Evolutionary conservation across 257 asterid genomes (phyloP).

Genomic region (Thymus mandschuricus): DNA sequence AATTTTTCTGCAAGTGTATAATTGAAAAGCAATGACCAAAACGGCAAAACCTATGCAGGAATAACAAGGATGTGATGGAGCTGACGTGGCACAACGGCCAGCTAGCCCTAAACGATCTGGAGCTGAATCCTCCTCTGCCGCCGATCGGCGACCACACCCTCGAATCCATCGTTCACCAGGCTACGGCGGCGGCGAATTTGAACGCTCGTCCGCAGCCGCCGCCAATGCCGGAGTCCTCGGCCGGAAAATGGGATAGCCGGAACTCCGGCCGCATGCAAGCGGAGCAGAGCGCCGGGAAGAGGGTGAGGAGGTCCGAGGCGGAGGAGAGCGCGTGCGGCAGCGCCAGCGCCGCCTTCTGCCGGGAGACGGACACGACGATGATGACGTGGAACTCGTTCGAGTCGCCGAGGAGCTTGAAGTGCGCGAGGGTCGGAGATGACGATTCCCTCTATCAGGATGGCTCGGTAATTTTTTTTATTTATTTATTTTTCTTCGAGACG

Average conservation of each 20-base stretch:
- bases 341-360: slow-evolving; percentile 49
- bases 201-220: neutral
- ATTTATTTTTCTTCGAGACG: no score
- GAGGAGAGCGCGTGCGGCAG: slow-evolving; percentile 50
- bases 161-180: slow-evolving; percentile 66
- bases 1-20: no score
- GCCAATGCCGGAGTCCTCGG: neutral
- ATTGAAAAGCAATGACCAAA: no score
- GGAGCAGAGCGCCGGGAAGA: neutral
- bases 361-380: slow-evolving; percentile 48
- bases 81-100: slow-evolving; percentile 71
- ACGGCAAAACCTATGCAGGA: neutral
- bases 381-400: slow-evolving; percentile 64
- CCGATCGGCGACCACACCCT: slow-evolving; percentile 42
- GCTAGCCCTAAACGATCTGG: slow-evolving; percentile 43
- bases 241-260: neutral
- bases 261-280: neutral
- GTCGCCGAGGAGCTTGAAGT: slow-evolving; percentile 51
- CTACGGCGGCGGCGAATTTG: slow-evolving; percentile 26
- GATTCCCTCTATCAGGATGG: slow-evolving; percentile 55
- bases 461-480: slow-evolving; percentile 39
- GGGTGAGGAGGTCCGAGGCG: neutral
- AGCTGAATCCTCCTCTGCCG: neutral
- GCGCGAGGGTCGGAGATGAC: slow-evolving; percentile 41
- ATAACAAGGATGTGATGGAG: slow-evolving; percentile 47